Evolutionary conservation across 495 filamentous ascomycete genomes (phyloP).

Genomic region (Neurospora sp.): DNA sequence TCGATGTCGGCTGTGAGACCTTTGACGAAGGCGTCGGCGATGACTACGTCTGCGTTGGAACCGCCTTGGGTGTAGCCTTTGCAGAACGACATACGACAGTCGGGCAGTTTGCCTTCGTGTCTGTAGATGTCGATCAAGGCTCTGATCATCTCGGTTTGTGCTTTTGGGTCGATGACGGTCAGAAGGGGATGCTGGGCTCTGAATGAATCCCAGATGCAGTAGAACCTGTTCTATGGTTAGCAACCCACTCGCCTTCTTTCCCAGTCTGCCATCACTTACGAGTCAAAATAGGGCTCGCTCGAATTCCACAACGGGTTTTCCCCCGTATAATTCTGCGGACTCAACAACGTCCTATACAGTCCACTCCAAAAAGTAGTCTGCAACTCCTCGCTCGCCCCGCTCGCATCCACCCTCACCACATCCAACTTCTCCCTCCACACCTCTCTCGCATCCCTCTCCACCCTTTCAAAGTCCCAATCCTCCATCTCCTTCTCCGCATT

Average conservation of each 20-base stretch:
- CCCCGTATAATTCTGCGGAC: conserved; percentile 64
- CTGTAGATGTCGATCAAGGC: conserved; percentile 61
- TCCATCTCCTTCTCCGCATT: conserved; percentile 57
- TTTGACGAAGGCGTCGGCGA: conserved; percentile 61
- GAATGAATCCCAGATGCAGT: conserved; percentile 70
- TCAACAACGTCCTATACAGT: conserved; percentile 53
- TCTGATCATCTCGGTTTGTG: conserved; percentile 58
- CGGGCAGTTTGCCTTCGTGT: conserved; percentile 49
- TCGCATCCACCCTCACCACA: conserved; percentile 43
- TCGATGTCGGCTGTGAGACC: conserved; percentile 49
- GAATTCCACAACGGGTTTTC: conserved; percentile 66
- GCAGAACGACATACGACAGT: conserved; percentile 51
- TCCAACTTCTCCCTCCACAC: conserved; percentile 54
- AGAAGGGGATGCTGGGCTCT: conserved; percentile 58
- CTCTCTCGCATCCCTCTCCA: conserved; percentile 38
- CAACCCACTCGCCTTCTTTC: no score
- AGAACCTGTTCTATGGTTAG: no score
- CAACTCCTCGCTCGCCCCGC: conserved; percentile 43
- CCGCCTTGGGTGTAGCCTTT: conserved; percentile 66
- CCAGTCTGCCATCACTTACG: no score
- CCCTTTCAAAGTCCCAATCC: conserved; percentile 49
- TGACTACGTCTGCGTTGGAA: conserved; percentile 62
- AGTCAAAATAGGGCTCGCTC: conserved; percentile 66
- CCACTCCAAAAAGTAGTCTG: conserved; percentile 60
- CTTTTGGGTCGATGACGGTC: conserved; percentile 54